Percentiles rank a stretch among this genome's conserved stretches.
phyloP scores from a whole-genome alignment of 148 eudicot species.

The Diospyros kaki region DNA sequence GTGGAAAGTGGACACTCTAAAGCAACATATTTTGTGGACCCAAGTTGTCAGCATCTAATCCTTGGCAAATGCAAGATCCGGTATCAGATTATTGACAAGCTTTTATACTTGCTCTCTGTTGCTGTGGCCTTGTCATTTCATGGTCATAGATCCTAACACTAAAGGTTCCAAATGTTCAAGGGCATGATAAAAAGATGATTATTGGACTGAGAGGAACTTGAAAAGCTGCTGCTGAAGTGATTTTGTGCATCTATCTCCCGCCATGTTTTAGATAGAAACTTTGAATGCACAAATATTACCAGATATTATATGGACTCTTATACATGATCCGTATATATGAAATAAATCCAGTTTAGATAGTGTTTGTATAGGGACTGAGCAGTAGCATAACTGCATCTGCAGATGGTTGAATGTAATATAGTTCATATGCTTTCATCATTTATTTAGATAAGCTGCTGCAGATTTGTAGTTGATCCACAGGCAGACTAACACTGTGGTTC shows the following conservation, averaged over 20 bases:
- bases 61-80: not conserved
- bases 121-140: not conserved
- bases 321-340: slow-evolving; percentile 4
- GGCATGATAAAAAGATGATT: not conserved
- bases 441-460: not conserved
- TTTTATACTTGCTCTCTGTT: not conserved
- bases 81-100: not conserved
- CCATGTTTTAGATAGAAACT: not conserved
- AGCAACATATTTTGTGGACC: not conserved
- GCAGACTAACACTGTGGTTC: not conserved
- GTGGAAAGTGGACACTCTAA: not conserved
- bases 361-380: slow-evolving; percentile 13
- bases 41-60: not conserved
- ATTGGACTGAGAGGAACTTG: not conserved
- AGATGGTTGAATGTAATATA: not conserved
- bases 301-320: not conserved
- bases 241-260: not conserved
- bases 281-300: not conserved
- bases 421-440: slow-evolving; percentile 7
- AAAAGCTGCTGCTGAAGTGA: not conserved
- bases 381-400: slow-evolving; percentile 10
- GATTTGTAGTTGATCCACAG: not conserved
- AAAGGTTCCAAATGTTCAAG: not conserved
- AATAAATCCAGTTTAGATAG: slow-evolving; percentile 13
- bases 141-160: not conserved